Evolutionary conservation across 2,329 filamentous ascomycete species (phyloP).

Genomic region (Aspergillus sp.): DNA sequence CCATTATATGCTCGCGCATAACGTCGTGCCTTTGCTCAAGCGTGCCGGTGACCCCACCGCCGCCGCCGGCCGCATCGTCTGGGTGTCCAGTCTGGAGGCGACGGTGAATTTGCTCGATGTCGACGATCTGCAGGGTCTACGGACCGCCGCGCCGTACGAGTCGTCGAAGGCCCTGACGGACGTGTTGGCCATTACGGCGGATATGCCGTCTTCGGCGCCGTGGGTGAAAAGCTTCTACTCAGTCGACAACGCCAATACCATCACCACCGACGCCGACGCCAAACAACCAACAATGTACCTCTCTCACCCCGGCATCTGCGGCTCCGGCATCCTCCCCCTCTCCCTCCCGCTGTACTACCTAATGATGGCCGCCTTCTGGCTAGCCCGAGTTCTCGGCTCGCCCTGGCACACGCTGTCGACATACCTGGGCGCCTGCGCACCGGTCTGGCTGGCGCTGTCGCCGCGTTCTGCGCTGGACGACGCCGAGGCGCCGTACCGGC

Average conservation of each 20-base stretch:
- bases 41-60: conserved; percentile 30
- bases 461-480: conserved; percentile 39
- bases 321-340: conserved; percentile 70
- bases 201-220: conserved; percentile 54
- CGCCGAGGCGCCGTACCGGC: conserved; percentile 37
- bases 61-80: conserved; percentile 61
- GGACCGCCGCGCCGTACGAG: conserved; percentile 62
- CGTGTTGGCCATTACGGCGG: conserved; percentile 63
- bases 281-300: conserved; percentile 59
- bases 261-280: not conserved
- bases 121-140: conserved; percentile 68
- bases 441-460: conserved; percentile 69
- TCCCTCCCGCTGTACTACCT: conserved; percentile 58
- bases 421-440: conserved; percentile 66
- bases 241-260: conserved; percentile 12
- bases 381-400: conserved; percentile 70
- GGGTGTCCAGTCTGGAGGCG: conserved; percentile 77
- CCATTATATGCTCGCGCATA: conserved; percentile 81
- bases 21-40: conserved; percentile 64
- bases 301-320: conserved; percentile 77
- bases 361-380: conserved; percentile 59
- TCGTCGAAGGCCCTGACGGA: conserved; percentile 81
- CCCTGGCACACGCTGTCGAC: conserved; percentile 76
- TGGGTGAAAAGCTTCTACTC: conserved; percentile 51
- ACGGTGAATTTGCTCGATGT: conserved; percentile 47